phyloP scores from a whole-genome alignment of 2,329 filamentous ascomycete species.

The Epicoccum sorghinum region DNA sequence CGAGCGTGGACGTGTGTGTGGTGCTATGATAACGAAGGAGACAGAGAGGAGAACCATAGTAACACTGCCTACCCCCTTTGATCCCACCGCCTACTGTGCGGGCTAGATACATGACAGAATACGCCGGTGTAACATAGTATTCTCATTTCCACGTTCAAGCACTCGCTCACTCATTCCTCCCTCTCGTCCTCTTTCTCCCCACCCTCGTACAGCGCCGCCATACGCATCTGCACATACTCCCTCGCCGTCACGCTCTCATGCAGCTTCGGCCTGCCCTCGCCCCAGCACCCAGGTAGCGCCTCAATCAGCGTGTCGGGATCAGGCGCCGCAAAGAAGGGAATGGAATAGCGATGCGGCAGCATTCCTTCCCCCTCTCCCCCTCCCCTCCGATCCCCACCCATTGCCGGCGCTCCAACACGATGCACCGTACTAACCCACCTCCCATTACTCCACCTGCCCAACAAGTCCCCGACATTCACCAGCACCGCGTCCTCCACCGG shows the following conservation, averaged over 20 bases:
- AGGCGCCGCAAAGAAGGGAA: neutral
- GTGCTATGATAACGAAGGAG: no score
- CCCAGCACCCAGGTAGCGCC: neutral
- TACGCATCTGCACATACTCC: neutral
- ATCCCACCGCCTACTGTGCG: no score
- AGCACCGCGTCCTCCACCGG: neutral
- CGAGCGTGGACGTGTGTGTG: no score
- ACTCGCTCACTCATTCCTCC: no score
- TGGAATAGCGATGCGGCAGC: neutral
- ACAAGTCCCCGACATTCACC: conserved; percentile 34
- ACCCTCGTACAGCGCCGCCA: neutral
- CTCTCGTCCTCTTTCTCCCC: neutral
- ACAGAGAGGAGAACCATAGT: no score
- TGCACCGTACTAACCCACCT: neutral
- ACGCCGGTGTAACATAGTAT: no score
- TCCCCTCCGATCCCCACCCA: no score
- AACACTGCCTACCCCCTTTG: no score
- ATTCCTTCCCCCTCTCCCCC: conserved; percentile 3
- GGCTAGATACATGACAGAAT: no score
- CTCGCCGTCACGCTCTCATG: neutral
- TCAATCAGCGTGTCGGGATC: neutral
- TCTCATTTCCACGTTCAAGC: no score
- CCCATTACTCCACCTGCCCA: conserved; percentile 15
- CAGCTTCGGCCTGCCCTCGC: neutral
- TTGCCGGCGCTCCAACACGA: neutral